These are phyloP conservation scores for Coriaria nepalensis DNA, from an alignment of 306 rosid species.

Conservation along the genomic window DNA sequence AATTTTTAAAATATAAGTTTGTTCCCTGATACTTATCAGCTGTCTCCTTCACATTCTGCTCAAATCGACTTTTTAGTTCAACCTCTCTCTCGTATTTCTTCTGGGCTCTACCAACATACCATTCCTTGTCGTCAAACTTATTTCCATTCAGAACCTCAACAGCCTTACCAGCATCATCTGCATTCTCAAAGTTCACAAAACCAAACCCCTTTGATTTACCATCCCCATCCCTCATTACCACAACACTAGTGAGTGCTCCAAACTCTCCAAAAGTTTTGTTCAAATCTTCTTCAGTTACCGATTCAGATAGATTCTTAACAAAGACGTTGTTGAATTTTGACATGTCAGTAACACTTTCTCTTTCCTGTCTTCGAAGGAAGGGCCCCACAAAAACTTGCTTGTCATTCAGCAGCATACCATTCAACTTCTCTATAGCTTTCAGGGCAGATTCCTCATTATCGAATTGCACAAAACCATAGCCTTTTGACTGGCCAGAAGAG, in stretches of 20 bases:
- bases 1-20: slow-evolving; percentile 24
- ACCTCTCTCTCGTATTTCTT: slow-evolving; percentile 28
- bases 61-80: slow-evolving; percentile 22
- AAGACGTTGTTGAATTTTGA: slow-evolving; percentile 25
- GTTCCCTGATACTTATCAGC: slow-evolving; percentile 23
- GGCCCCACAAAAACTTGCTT: slow-evolving; percentile 31
- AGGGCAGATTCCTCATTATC: slow-evolving; percentile 21
- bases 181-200: slow-evolving; percentile 26
- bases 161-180: slow-evolving; percentile 22
- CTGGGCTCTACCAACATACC: slow-evolving; percentile 27
- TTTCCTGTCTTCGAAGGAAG: slow-evolving; percentile 26
- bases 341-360: slow-evolving; percentile 16
- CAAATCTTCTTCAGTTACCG: slow-evolving; percentile 21
- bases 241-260: slow-evolving; percentile 23
- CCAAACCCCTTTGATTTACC: slow-evolving; percentile 29
- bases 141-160: slow-evolving; percentile 25
- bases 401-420: slow-evolving; percentile 25
- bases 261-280: slow-evolving; percentile 19
- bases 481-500: slow-evolving; percentile 26
- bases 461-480: slow-evolving; percentile 31
- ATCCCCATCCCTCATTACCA: slow-evolving; percentile 28
- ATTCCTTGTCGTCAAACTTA: slow-evolving; percentile 23
- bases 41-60: slow-evolving; percentile 22
- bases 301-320: slow-evolving; percentile 22
- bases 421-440: slow-evolving; percentile 21